Base-by-base conservation (phyloP, 1,284 basidiomycete species). In the Testicularia cyperi region DNA sequence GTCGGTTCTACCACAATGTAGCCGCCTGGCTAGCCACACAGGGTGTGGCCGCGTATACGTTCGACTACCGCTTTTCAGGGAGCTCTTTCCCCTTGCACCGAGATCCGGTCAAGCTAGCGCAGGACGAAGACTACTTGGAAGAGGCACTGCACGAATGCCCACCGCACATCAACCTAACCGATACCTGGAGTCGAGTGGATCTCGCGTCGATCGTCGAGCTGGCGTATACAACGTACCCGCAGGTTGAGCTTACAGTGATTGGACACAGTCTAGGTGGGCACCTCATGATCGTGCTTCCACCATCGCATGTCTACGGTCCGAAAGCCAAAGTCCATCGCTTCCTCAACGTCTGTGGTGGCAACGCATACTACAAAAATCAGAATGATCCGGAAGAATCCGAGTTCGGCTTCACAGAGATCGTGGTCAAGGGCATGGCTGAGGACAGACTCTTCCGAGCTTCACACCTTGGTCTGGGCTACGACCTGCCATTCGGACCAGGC, bases 211-310 rank as follows among this genome's bases (percentile, higher is more conserved):
- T 70, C 7, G 62, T 64, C 3, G 32, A 48, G 13, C 23, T 48
- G 19, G 62, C 62, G 1, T 61, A 60, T 35, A 26, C 43, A 19
- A 45, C 55, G 13, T 61, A 58, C 38, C 48, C 52, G 12, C 27
- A 47, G 2, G 39, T 38, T 10, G 61, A 63, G 8, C 9, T 70
- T 2, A 68, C 62, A 2, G 28, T 70, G 5, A 41, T 63, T 23
- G 68, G 68, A 0, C 63, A 68, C 30, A 65, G 62, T 28, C 35
- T 70, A 4, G 68, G 68, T 5, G 68, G 65, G 0, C 68, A 70
- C 37, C 36, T 70, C 15, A 63, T 64, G 44, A 41, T 49, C 0
- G 40, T 65, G 6, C 27, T 68, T 26, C 60, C 56, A 2, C 31
- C 29, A 3, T 37, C 49, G 15, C 47, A 60, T 24, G 24, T 64